Evolutionary conservation across 768 basidiomycete genomes (phyloP).

Genomic region (Hypholoma sublateritium): DNA sequence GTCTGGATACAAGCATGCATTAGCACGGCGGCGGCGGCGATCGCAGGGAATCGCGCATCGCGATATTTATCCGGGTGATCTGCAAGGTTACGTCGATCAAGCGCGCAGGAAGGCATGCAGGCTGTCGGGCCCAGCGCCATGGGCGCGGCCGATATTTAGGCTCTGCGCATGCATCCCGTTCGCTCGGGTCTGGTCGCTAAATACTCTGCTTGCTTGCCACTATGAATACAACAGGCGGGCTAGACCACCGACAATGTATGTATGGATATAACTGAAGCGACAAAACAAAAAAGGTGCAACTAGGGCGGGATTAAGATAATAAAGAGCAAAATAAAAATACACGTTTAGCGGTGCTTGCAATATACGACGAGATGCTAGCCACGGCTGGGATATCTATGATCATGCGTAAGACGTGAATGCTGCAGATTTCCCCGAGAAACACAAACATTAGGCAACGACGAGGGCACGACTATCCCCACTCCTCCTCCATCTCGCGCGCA

Average conservation of each 20-base stretch:
- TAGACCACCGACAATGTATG: neutral
- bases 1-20: no score
- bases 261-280: slow-evolving; percentile 1
- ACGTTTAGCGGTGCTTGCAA: neutral
- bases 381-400: neutral
- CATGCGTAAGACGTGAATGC: neutral
- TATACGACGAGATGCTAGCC: neutral
- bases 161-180: neutral
- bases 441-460: neutral
- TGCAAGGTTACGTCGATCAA: no score
- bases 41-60: no score
- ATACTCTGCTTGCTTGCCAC: neutral
- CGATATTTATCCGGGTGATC: no score
- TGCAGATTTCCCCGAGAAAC: neutral
- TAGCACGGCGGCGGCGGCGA: no score
- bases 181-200: slow-evolving; percentile 6
- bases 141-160: neutral
- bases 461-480: slow-evolving; percentile 57
- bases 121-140: neutral
- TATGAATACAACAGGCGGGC: slow-evolving; percentile 3
- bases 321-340: slow-evolving; percentile 9
- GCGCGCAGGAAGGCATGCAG: no score
- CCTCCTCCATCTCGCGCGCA: slow-evolving; percentile 77
- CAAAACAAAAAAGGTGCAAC: neutral
- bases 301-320: slow-evolving; percentile 2